Evolutionary conservation across 2,329 filamentous ascomycete species (phyloP).

Genomic region (Verticillium albo-atrum): DNA sequence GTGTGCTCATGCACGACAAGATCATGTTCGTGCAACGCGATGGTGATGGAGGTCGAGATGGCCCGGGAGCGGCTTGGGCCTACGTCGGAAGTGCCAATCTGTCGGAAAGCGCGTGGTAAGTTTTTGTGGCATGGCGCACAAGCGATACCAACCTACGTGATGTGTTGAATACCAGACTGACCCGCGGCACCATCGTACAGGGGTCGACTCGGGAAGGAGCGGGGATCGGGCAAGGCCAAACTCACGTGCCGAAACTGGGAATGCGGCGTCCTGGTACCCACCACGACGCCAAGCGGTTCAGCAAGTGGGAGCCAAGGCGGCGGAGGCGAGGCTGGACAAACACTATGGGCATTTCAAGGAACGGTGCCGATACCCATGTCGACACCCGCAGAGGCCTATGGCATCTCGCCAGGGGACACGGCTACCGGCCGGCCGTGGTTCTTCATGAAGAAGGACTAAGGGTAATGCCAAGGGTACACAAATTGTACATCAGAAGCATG

Average conservation of each 20-base stretch:
- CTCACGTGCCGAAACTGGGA: slow-evolving; percentile 92
- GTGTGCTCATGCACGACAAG: slow-evolving; percentile 87
- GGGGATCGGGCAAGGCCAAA: slow-evolving; percentile 61
- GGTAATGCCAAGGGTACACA: neutral
- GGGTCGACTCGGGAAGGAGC: slow-evolving; percentile 74
- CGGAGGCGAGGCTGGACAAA: slow-evolving; percentile 3
- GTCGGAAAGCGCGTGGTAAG: slow-evolving; percentile 88
- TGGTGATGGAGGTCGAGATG: neutral
- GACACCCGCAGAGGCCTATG: slow-evolving; percentile 50
- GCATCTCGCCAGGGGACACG: slow-evolving; percentile 20
- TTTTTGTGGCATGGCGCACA: slow-evolving; percentile 8
- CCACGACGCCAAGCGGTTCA: slow-evolving; percentile 25
- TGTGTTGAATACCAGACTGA: neutral
- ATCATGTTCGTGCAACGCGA: slow-evolving; percentile 46
- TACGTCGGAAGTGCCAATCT: slow-evolving; percentile 91
- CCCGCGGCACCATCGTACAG: slow-evolving; percentile 32
- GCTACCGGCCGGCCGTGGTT: slow-evolving; percentile 34
- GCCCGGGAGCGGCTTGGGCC: slow-evolving; percentile 54
- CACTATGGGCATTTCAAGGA: slow-evolving; percentile 14
- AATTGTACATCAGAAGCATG: neutral
- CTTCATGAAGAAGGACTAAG: slow-evolving; percentile 17
- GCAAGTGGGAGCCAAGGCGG: neutral
- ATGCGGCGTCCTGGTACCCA: slow-evolving; percentile 77
- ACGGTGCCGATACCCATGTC: slow-evolving; percentile 61
- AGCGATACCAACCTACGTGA: neutral